A percentile compares a stretch with the other conserved stretches of the same genome.
Evolutionary conservation across 2,329 filamentous ascomycete species (phyloP).

Genomic region (Colletotrichum sojae): DNA sequence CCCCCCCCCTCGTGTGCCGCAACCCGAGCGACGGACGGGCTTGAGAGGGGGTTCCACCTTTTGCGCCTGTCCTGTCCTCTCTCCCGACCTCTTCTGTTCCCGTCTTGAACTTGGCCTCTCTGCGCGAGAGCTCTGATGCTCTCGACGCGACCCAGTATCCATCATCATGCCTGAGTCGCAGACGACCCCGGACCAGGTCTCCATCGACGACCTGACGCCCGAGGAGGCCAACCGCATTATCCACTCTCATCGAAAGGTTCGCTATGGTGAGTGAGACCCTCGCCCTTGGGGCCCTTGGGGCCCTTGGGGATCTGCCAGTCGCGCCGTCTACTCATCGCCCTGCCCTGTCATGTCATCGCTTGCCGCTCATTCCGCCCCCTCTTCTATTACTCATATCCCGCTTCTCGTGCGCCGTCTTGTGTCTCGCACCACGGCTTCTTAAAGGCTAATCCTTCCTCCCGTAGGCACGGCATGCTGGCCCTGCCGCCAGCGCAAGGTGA

Average conservation of each 20-base stretch:
- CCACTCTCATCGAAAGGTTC: slow-evolving; percentile 77
- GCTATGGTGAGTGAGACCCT: slow-evolving; percentile 69
- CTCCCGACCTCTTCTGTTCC: not conserved
- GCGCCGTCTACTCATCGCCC: slow-evolving; percentile 9
- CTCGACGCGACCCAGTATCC: slow-evolving; percentile 3
- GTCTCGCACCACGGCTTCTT: no score
- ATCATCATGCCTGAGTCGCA: slow-evolving; percentile 60
- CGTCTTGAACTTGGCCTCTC: not conserved
- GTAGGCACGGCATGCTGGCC: slow-evolving; percentile 76
- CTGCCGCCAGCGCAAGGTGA: slow-evolving; percentile 77
- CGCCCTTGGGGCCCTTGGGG: not conserved
- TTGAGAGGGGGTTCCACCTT: slow-evolving; percentile 26
- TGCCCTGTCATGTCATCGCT: not conserved
- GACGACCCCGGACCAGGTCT: slow-evolving; percentile 59
- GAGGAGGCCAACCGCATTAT: slow-evolving; percentile 79
- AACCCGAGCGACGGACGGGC: slow-evolving; percentile 19
- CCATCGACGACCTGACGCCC: slow-evolving; percentile 71
- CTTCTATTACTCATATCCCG: not conserved
- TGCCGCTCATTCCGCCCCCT: not conserved
- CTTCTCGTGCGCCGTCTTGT: not conserved
- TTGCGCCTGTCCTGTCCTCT: slow-evolving; percentile 15
- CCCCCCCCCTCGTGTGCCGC: not conserved
- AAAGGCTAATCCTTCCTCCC: slow-evolving; percentile 11
- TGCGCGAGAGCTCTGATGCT: slow-evolving; percentile 22
- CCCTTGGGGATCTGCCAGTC: not conserved